A percentile compares a stretch with the other conserved stretches of the same genome.
These are phyloP conservation scores for Lentinus polychrous DNA, from an alignment of 1,284 basidiomycete species.

Conservation along the genomic window DNA sequence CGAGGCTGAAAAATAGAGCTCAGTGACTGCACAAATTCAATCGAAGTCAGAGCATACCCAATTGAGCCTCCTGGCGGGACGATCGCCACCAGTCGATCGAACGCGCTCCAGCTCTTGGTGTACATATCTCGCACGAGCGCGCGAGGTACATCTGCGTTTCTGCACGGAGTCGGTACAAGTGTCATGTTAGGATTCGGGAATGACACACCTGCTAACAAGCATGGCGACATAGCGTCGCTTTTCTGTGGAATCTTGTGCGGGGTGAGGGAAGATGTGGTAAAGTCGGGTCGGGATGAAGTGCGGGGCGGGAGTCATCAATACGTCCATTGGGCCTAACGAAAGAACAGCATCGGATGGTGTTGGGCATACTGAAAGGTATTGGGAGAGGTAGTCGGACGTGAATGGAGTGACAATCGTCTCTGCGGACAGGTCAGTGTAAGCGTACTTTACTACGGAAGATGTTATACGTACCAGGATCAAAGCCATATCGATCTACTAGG, in stretches of 20 bases:
- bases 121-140: slow-evolving; percentile 83
- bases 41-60: slow-evolving; percentile 47
- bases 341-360: slow-evolving; percentile 64
- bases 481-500: slow-evolving; percentile 72
- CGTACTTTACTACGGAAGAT: slow-evolving; percentile 3
- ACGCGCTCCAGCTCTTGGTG: slow-evolving; percentile 84
- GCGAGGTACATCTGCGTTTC: slow-evolving; percentile 79
- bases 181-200: neutral
- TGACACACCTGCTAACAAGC: slow-evolving; percentile 56
- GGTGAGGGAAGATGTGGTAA: slow-evolving; percentile 68
- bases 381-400: slow-evolving; percentile 65
- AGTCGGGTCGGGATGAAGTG: slow-evolving; percentile 64
- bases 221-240: slow-evolving; percentile 66
- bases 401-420: slow-evolving; percentile 72
- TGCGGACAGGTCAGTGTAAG: slow-evolving; percentile 20
- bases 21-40: slow-evolving; percentile 3
- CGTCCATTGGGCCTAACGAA: slow-evolving; percentile 74
- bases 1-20: slow-evolving; percentile 44
- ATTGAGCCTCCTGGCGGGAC: slow-evolving; percentile 83
- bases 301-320: slow-evolving; percentile 62
- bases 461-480: slow-evolving; percentile 54
- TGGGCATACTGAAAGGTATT: slow-evolving; percentile 69
- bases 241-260: slow-evolving; percentile 66
- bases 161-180: slow-evolving; percentile 18
- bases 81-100: slow-evolving; percentile 76